Conservation (phyloP, 108 stramenopile genomes). For the Cyclotella cryptica region DNA sequence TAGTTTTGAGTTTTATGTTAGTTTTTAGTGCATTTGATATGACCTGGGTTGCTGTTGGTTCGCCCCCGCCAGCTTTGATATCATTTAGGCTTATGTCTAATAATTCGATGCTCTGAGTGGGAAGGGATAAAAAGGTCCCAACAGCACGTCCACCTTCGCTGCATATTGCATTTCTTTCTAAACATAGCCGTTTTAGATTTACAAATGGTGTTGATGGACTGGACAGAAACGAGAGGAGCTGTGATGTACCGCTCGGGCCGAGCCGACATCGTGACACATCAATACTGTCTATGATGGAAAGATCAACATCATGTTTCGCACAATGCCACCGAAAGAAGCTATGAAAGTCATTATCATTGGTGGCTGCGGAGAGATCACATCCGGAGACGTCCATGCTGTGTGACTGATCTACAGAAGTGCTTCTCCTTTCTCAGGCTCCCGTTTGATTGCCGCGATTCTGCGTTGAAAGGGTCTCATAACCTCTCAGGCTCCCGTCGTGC, state of each 20-base stretch:
- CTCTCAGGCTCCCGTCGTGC: neutral
- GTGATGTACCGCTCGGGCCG: constrained; percentile 11
- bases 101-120: neutral
- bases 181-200: neutral
- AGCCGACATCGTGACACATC: constrained; percentile 19
- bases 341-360: neutral
- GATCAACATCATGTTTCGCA: neutral
- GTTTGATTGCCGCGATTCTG: too few relatives aligned
- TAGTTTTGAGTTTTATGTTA: constrained; percentile 4
- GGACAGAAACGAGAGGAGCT: constrained; percentile 13
- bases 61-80: constrained; percentile 20
- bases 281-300: neutral
- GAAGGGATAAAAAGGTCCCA: constrained; percentile 1
- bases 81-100: constrained; percentile 23
- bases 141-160: constrained; percentile 14
- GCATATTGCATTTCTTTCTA: constrained; percentile 22
- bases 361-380: neutral
- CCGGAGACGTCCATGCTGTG: constrained; percentile 2
- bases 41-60: neutral
- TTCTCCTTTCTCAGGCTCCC: too few relatives aligned
- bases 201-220: neutral
- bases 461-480: too few relatives aligned
- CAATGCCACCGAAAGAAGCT: neutral
- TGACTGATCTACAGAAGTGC: neutral
- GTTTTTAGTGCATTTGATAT: constrained; percentile 4